phyloP scores from a whole-genome alignment of 2,329 filamentous ascomycete genomes.

The Ophiostoma sp. region DNA sequence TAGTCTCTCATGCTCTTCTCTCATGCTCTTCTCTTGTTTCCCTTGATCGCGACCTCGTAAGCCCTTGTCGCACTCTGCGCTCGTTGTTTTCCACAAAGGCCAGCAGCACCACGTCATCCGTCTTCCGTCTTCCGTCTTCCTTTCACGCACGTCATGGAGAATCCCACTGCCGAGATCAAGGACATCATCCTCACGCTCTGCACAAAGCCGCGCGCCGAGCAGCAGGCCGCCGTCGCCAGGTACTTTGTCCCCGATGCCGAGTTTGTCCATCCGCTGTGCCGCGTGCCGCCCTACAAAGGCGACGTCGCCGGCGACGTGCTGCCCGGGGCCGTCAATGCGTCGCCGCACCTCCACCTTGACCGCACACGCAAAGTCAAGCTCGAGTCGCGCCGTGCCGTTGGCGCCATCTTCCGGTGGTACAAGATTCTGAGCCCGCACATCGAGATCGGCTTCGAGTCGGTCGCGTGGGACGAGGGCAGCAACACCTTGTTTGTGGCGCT shows the following conservation, averaged over 20 bases:
- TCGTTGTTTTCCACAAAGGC: background rate
- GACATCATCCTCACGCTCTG: conserved; percentile 24
- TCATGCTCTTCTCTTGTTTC: too few species aligned
- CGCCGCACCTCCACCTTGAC: conserved; percentile 27
- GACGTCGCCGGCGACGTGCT: conserved; percentile 29
- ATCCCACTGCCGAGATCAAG: conserved; percentile 11
- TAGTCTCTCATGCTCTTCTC: too few species aligned
- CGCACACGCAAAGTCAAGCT: background rate
- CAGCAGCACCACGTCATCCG: background rate
- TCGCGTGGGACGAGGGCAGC: conserved; percentile 62
- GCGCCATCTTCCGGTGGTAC: conserved; percentile 74
- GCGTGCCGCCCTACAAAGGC: conserved; percentile 46
- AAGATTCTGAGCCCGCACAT: conserved; percentile 74
- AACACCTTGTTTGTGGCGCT: conserved; percentile 68
- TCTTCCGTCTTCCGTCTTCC: background rate
- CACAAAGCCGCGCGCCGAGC: conserved; percentile 20
- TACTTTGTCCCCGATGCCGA: conserved; percentile 24
- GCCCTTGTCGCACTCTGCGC: too few species aligned
- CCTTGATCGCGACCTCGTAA: too few species aligned
- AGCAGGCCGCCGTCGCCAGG: conserved; percentile 19
- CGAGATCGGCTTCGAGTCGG: conserved; percentile 57
- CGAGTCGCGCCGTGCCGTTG: conserved; percentile 62
- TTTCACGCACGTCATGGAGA: background rate
- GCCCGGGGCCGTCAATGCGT: background rate
- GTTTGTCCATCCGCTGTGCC: conserved; percentile 25